These are phyloP conservation scores for Ephemerocybe angulata DNA, from an alignment of 768 basidiomycete genomes.

Conservation along the genomic window DNA sequence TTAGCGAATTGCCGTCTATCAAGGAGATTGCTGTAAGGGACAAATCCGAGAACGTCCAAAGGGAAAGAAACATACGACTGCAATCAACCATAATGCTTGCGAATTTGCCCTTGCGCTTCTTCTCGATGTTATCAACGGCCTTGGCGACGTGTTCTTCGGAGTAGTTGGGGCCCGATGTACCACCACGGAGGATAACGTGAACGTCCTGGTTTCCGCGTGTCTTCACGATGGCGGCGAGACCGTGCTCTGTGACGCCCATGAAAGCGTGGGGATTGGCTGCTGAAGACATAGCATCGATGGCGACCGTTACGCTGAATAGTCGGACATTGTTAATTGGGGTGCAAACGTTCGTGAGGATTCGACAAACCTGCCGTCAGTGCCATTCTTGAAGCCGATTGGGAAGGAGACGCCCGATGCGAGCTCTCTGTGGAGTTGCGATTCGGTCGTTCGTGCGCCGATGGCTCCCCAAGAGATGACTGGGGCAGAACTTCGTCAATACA, in stretches of 20 bases:
- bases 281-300: constrained; percentile 95
- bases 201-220: constrained; percentile 83
- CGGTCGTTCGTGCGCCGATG: constrained; percentile 96
- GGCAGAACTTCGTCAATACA: constrained; percentile 7
- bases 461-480: constrained; percentile 87
- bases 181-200: constrained; percentile 95
- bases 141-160: constrained; percentile 64
- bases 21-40: not conserved
- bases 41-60: not conserved
- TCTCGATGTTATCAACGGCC: constrained; percentile 59
- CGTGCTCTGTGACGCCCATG: constrained; percentile 87
- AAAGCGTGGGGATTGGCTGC: constrained; percentile 92
- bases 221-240: constrained; percentile 93
- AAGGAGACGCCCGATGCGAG: constrained; percentile 94
- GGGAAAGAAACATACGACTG: constrained; percentile 49
- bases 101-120: constrained; percentile 46
- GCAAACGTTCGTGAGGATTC: not conserved
- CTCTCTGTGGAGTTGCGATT: constrained; percentile 95
- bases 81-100: constrained; percentile 89
- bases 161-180: constrained; percentile 88
- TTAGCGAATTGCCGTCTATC: constrained; percentile 90
- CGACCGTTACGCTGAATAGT: constrained; percentile 64
- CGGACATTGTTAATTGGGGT: constrained; percentile 1
- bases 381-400: constrained; percentile 99
- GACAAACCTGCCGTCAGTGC: constrained; percentile 82